Conservation (phyloP, 2,329 filamentous ascomycete genomes). For the Phialocephala sp. region DNA sequence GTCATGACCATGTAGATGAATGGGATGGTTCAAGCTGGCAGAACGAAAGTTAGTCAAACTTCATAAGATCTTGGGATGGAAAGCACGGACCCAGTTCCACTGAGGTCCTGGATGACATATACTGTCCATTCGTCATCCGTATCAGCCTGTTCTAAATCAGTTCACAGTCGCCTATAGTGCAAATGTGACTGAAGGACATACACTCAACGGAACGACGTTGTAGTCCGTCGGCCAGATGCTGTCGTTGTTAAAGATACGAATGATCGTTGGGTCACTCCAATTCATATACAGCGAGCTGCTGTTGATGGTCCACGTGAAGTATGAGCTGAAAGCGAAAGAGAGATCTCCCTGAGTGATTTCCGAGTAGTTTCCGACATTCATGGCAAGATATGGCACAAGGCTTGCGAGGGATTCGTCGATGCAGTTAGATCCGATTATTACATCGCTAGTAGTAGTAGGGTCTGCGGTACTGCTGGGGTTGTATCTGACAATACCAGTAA, state of each 20-base stretch:
- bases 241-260: constrained; percentile 42
- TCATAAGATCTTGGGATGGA: not conserved
- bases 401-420: constrained; percentile 40
- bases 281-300: constrained; percentile 52
- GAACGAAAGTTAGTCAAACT: not conserved
- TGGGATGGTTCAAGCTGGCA: constrained; percentile 36
- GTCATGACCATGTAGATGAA: constrained; percentile 59
- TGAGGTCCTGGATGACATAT: constrained; percentile 39
- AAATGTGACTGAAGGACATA: constrained; percentile 42
- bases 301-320: constrained; percentile 57
- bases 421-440: constrained; percentile 34
- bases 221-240: constrained; percentile 39
- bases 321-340: constrained; percentile 31
- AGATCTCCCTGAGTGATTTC: constrained; percentile 28
- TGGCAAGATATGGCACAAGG: constrained; percentile 38
- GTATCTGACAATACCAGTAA: constrained; percentile 50
- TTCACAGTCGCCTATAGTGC: constrained; percentile 60
- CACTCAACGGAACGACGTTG: constrained; percentile 33
- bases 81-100: constrained; percentile 20
- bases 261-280: constrained; percentile 53
- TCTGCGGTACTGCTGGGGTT: constrained; percentile 43
- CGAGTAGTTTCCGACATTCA: constrained; percentile 35
- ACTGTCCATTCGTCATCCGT: constrained; percentile 37
- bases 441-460: constrained; percentile 37
- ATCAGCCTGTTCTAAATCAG: constrained; percentile 31